Evolutionary conservation across 345 rosid species (phyloP), one percentile per base, ranked within the genome.

Genomic region (Eucalyptus regnans): DNA sequence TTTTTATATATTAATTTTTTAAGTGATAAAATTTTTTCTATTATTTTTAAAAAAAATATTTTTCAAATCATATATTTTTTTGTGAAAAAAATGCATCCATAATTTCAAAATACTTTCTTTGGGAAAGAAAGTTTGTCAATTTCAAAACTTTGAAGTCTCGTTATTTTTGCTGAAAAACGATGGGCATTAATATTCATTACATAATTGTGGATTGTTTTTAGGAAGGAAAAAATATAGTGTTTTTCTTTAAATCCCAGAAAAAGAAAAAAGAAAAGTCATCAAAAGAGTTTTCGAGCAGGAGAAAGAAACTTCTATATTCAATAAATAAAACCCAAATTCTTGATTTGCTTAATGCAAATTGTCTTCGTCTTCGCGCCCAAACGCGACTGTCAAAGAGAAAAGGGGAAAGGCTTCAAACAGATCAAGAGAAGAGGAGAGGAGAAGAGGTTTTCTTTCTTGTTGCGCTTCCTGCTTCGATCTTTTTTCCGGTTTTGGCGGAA

Each of bases 41-140:
- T 14, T 5, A 66, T 66, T 31, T 64, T 1, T 0, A 7, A 7
- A 6, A 6, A 31, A 15, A 66, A 8, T 15, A 8, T 7, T 31
- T 66, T 16, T 5, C 43, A 66, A 16, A 66, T 66, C 22, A 15
- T 31, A 4, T 15, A 1, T 64, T 31, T 66, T 31, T 4, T 3
- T n/a, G 37, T 18, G 56, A 60, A n/a, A 14, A 29, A 2, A n/a
- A 66, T 16, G 41, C 8, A 29, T 14, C 1, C 8, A 29, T 10
- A 62, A n/a, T 62, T 29, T 2, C 71, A 62, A 29, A 62, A 14
- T 62, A 62, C 33, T 27, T 60, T 27, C n/a, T 5, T 29, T 12
- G 7, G 5, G 71, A 13, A 64, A 64, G 37, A 64, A 64, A 64
- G 71, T 29, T 29, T 2, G 5, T 4, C 7, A 54, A 4, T 20